phyloP scores from a whole-genome alignment of 352 stramenopile genomes.

The Achlya hypogyna region DNA sequence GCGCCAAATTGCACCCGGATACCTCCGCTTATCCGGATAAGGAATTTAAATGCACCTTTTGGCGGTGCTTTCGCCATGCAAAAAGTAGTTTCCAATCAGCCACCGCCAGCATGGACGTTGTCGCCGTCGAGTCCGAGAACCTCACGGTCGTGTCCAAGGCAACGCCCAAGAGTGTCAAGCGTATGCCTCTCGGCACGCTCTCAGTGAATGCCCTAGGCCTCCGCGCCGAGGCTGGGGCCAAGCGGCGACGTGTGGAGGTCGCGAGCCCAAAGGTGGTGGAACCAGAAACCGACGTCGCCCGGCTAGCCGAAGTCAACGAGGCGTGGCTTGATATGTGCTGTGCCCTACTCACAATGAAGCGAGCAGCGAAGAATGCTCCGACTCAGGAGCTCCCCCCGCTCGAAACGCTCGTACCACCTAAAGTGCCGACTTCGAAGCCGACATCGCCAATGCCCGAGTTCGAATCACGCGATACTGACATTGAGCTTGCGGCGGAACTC shows the following conservation, averaged over 20 bases:
- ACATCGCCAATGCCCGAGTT: constrained; percentile 29
- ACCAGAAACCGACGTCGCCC: background rate
- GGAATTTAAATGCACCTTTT: background rate
- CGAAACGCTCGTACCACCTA: no score
- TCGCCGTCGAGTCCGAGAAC: background rate
- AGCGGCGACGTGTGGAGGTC: background rate
- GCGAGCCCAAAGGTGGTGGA: background rate
- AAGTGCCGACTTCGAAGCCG: background rate
- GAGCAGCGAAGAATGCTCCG: background rate
- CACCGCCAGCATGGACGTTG: no score
- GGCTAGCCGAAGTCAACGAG: constrained; percentile 29
- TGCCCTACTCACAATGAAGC: constrained; percentile 50
- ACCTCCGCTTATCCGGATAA: background rate
- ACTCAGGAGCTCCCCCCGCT: background rate
- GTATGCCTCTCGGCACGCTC: constrained; percentile 8
- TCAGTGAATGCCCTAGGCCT: background rate
- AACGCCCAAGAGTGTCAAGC: background rate
- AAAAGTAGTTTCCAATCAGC: background rate
- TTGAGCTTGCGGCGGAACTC: constrained; percentile 51
- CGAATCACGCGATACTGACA: constrained; percentile 36
- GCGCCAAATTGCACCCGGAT: background rate
- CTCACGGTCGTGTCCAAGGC: background rate
- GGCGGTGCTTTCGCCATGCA: no score
- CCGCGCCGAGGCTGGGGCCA: background rate
- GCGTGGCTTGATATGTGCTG: constrained; percentile 82